phyloP scores from a whole-genome alignment of 306 rosid species.

The Datisca glomerata region DNA sequence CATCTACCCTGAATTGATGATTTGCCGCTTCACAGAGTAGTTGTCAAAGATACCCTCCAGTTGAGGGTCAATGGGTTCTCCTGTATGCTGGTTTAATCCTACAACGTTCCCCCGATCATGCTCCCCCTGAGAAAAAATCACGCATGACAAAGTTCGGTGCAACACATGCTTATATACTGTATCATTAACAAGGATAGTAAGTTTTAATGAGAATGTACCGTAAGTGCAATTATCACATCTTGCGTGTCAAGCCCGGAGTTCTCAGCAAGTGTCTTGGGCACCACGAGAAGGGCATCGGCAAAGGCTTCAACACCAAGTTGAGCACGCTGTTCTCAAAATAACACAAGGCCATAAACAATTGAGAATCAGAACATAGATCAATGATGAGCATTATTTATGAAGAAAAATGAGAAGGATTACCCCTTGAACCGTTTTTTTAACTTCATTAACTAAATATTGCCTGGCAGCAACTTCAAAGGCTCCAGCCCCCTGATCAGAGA shows the following conservation, averaged over 20 bases:
- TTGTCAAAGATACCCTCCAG: constrained; percentile 97
- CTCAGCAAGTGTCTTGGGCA: constrained; percentile 94
- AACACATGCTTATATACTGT: no score
- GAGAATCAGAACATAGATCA: neutral
- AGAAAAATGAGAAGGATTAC: constrained; percentile 24
- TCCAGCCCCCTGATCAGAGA: constrained; percentile 68
- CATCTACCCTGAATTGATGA: constrained; percentile 81
- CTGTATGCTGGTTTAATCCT: constrained; percentile 76
- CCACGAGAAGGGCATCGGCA: constrained; percentile 95
- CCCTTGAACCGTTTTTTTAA: constrained; percentile 93
- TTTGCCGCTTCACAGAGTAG: constrained; percentile 90
- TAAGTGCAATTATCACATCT: constrained; percentile 80
- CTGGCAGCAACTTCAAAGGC: constrained; percentile 98
- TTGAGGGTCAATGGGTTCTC: constrained; percentile 85
- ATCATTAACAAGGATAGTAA: neutral
- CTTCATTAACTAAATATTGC: constrained; percentile 68
- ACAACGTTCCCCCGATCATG: constrained; percentile 72
- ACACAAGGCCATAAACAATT: neutral
- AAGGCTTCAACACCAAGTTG: constrained; percentile 96
- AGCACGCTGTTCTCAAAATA: constrained; percentile 62
- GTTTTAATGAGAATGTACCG: constrained; percentile 22
- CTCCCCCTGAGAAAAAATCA: constrained; percentile 64
- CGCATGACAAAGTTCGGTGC: no score
- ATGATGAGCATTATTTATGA: no score
- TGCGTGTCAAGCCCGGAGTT: constrained; percentile 95